Percentiles rank a stretch among this genome's conserved stretches.
phyloP scores from a whole-genome alignment of 1,284 basidiomycete species.

The Ganoderma meredithae region DNA sequence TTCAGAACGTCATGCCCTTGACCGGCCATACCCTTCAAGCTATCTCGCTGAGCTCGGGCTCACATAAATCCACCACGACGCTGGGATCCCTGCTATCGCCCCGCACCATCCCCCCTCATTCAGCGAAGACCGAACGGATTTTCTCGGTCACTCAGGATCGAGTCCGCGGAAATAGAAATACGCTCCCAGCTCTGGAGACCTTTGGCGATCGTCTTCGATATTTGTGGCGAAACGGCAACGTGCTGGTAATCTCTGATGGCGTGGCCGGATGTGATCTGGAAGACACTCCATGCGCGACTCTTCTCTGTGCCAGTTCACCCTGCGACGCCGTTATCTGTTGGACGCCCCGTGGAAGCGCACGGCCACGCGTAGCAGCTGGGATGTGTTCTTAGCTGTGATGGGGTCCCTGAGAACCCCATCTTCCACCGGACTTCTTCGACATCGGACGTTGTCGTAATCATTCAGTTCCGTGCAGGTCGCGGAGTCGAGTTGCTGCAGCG shows the following conservation, averaged over 20 bases:
- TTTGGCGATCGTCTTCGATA: constrained; percentile 26
- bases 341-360: background rate
- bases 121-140: constrained; percentile 14
- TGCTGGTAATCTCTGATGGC: constrained; percentile 22
- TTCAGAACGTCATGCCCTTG: constrained; percentile 1
- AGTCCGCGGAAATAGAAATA: constrained; percentile 20
- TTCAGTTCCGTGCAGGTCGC: constrained; percentile 24
- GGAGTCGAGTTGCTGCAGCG: constrained; percentile 24
- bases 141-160: constrained; percentile 19
- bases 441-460: constrained; percentile 30
- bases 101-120: constrained; percentile 14
- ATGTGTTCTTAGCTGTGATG: constrained; percentile 25
- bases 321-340: constrained; percentile 25
- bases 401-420: constrained; percentile 26
- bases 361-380: constrained; percentile 13
- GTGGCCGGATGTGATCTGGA: constrained; percentile 13
- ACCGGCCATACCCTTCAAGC: constrained; percentile 30
- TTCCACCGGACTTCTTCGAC: constrained; percentile 25
- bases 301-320: constrained; percentile 9
- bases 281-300: constrained; percentile 13
- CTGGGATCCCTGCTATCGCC: constrained; percentile 16
- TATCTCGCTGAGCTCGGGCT: constrained; percentile 17
- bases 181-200: constrained; percentile 19
- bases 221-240: constrained; percentile 25
- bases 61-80: constrained; percentile 11